These are phyloP conservation scores for Lactarius quietus DNA, from an alignment of 768 basidiomycete genomes.

Conservation along the genomic window DNA sequence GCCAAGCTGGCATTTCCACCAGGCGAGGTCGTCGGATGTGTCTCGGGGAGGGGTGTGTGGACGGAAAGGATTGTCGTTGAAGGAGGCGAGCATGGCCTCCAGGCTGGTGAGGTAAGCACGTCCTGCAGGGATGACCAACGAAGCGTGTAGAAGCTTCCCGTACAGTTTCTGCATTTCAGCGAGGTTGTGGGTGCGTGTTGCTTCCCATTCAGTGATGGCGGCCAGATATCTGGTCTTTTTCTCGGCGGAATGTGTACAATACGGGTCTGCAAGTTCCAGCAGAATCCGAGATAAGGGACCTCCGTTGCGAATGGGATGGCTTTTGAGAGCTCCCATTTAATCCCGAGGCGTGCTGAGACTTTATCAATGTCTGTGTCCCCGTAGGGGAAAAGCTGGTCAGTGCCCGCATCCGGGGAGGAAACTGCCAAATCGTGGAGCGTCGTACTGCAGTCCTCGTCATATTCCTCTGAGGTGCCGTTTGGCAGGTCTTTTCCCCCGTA, in stretches of 20 bases:
- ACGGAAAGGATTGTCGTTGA: no score
- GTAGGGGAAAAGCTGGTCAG: neutral
- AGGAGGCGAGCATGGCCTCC: no score
- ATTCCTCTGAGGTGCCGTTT: neutral
- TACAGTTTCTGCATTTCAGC: neutral
- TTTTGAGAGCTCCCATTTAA: neutral
- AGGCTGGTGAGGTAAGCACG: no score
- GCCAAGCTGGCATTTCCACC: no score
- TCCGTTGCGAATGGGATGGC: neutral
- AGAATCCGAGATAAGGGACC: neutral
- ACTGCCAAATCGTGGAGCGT: rapidly evolving
- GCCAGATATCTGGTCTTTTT: neutral
- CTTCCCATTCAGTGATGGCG: constrained; percentile 32
- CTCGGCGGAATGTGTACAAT: neutral
- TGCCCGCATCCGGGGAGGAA: neutral
- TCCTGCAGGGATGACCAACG: no score
- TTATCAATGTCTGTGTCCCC: neutral
- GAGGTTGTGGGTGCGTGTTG: neutral
- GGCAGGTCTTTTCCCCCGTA: no score
- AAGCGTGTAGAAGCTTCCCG: no score
- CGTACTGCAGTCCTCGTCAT: neutral
- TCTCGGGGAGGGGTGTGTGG: no score
- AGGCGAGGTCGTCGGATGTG: no score
- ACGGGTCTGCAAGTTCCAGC: neutral
- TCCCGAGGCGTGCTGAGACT: neutral